These are phyloP conservation scores for Avena atlantica DNA, from an alignment of 176 grass and related monocot genomes.

Conservation along the genomic window DNA sequence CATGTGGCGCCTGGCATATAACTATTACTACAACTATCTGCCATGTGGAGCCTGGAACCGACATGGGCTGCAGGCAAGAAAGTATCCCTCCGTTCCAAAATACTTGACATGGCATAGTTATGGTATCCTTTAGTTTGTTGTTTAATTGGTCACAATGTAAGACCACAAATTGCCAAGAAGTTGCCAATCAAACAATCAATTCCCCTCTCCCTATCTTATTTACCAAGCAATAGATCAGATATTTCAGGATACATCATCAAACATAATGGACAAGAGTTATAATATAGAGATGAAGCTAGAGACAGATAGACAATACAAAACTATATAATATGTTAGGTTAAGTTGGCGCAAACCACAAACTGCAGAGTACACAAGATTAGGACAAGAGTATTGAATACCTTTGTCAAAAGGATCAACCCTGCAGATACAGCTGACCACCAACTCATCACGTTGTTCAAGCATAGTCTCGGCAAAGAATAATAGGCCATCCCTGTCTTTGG, in stretches of 20 bases:
- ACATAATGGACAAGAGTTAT: not conserved
- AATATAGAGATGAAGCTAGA: not conserved
- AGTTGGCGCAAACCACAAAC: not conserved
- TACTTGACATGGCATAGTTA: not conserved
- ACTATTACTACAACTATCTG: not conserved
- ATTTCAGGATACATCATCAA: not conserved
- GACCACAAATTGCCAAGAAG: not conserved
- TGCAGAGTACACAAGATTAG: not conserved
- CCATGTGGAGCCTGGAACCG: not conserved
- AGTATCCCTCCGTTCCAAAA: not conserved
- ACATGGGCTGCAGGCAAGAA: not conserved
- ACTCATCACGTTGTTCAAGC: not conserved
- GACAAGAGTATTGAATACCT: not conserved
- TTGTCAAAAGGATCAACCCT: constrained; percentile 2
- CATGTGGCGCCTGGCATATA: not conserved
- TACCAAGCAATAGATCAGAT: not conserved
- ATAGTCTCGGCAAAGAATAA: not conserved
- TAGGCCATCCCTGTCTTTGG: not conserved
- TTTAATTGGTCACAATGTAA: not conserved
- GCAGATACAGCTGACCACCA: not conserved
- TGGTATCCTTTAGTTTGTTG: not conserved
- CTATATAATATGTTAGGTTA: not conserved
- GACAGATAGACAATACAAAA: not conserved
- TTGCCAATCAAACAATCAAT: not conserved
- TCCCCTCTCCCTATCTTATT: not conserved